Percentiles rank a stretch among this genome's conserved stretches.
Conservation (phyloP, 2,329 filamentous ascomycete genomes). For the Penicillium sp. region DNA sequence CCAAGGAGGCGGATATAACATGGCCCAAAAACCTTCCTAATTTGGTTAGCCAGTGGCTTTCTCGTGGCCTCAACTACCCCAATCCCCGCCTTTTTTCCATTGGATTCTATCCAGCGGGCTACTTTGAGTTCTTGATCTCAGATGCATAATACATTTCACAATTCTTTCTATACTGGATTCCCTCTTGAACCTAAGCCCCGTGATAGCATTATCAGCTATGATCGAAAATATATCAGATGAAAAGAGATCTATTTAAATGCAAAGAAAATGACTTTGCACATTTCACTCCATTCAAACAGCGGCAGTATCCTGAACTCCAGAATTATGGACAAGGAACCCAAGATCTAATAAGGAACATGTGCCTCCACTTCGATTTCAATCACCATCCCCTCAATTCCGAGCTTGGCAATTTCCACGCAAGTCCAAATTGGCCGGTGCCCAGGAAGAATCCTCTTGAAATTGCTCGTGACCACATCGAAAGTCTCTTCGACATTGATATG, state of each 20-base stretch:
- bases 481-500: constrained; percentile 21
- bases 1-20: background rate
- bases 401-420: constrained; percentile 16
- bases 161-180: background rate
- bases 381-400: constrained; percentile 20
- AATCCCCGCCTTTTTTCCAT: background rate
- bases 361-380: constrained; percentile 29
- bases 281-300: no score
- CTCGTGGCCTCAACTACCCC: no score
- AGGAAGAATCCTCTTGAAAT: constrained; percentile 23
- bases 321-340: no score
- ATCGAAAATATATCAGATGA: no score
- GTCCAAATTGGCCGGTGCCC: constrained; percentile 27
- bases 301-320: no score
- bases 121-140: no score
- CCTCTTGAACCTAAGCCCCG: no score
- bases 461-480: constrained; percentile 18
- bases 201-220: no score
- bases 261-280: no score
- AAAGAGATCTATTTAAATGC: no score
- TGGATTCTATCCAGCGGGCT: background rate
- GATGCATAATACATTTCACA: no score
- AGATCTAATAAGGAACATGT: constrained; percentile 3
- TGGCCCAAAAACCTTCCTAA: constrained; percentile 1
- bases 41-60: background rate